phyloP scores from a whole-genome alignment of 805 yeast species.

The Candida tibetensis region DNA sequence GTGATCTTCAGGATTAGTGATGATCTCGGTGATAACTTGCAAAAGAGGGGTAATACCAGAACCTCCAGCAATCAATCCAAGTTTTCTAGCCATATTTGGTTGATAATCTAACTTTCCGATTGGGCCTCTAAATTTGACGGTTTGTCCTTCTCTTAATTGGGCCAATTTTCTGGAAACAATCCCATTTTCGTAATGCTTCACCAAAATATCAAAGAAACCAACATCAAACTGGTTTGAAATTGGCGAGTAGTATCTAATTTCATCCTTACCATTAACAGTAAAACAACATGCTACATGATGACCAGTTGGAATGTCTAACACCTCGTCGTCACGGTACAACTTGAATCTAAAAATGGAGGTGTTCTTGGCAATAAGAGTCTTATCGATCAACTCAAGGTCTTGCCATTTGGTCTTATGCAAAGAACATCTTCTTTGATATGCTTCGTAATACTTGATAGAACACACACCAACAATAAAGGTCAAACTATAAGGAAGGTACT shows the following conservation, averaged over 20 bases:
- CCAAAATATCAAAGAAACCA: slow-evolving; percentile 74
- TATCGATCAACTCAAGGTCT: slow-evolving; percentile 67
- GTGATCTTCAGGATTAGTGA: slow-evolving; percentile 64
- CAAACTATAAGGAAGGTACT: slow-evolving; percentile 46
- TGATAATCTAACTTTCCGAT: slow-evolving; percentile 66
- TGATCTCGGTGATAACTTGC: slow-evolving; percentile 69
- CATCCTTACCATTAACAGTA: slow-evolving; percentile 48
- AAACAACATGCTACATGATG: slow-evolving; percentile 67
- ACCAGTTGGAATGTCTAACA: slow-evolving; percentile 67
- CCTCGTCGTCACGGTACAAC: slow-evolving; percentile 57
- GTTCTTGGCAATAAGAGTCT: slow-evolving; percentile 68
- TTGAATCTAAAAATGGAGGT: slow-evolving; percentile 74
- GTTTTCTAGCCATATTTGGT: slow-evolving; percentile 56
- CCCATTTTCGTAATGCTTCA: slow-evolving; percentile 74
- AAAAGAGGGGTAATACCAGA: slow-evolving; percentile 88
- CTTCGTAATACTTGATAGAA: slow-evolving; percentile 36
- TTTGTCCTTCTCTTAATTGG: slow-evolving; percentile 57
- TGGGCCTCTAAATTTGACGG: slow-evolving; percentile 73
- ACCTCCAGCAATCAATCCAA: slow-evolving; percentile 79
- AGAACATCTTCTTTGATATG: slow-evolving; percentile 42
- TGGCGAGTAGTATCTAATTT: slow-evolving; percentile 71
- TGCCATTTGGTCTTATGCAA: slow-evolving; percentile 55
- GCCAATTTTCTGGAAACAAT: slow-evolving; percentile 68
- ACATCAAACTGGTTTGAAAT: slow-evolving; percentile 66
- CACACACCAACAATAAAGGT: slow-evolving; percentile 35